Conservation (phyloP, 768 basidiomycete genomes). For the Thelephora ganbajun region DNA sequence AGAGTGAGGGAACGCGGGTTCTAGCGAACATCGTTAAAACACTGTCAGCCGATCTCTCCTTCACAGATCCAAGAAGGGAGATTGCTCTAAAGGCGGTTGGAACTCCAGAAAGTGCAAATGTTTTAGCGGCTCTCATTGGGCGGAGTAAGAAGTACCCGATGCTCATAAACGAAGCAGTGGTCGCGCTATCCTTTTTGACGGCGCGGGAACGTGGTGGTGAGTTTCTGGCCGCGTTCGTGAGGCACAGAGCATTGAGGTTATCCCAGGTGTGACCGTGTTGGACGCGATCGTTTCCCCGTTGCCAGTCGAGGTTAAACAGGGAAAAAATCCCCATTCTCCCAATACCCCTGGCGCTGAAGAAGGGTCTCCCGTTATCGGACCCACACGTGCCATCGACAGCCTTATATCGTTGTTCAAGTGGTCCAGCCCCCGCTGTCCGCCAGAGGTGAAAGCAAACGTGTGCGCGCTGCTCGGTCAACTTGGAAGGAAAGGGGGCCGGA, state of each 20-base stretch:
- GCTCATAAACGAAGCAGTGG: conserved; percentile 79
- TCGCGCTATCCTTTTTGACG: conserved; percentile 68
- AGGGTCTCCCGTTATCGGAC: conserved; percentile 31
- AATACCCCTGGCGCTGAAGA: conserved; percentile 18
- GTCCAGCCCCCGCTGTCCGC: conserved; percentile 32
- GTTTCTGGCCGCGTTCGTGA: conserved; percentile 10
- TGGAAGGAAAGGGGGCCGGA: conserved; percentile 31
- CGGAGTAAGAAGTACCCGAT: conserved; percentile 72
- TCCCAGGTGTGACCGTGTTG: conserved; percentile 46
- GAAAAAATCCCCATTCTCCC: conserved; percentile 13
- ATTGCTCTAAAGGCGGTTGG: conserved; percentile 38
- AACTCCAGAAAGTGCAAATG: conserved; percentile 38
- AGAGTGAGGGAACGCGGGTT: conserved; percentile 83
- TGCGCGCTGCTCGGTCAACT: conserved; percentile 61
- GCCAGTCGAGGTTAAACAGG: conserved; percentile 21
- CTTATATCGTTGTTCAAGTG: conserved; percentile 50
- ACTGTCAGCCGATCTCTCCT: conserved; percentile 34
- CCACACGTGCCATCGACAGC: conserved; percentile 53
- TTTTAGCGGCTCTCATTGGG: conserved; percentile 58
- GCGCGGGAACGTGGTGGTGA: conserved; percentile 52
- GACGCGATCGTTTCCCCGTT: conserved; percentile 41
- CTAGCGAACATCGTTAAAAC: conserved; percentile 78
- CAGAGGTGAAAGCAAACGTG: conserved; percentile 65
- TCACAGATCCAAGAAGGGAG: conserved; percentile 31
- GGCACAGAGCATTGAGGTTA: not conserved